Evolutionary conservation across 179 eudicot species (phyloP).

Genomic region (Gypsophila paniculata): DNA sequence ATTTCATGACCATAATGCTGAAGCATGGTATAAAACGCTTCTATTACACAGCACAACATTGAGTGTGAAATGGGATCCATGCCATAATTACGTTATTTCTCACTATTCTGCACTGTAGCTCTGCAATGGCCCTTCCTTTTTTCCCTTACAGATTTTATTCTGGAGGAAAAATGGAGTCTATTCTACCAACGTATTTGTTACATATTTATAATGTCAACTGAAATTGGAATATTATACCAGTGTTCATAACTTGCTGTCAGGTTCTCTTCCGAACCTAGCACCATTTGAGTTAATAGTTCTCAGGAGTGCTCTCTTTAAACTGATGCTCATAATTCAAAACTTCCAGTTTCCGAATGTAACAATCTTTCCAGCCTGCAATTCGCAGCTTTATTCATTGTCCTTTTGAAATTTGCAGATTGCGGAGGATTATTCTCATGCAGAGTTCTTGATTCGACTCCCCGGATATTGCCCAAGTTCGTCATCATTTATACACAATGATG

Average conservation of each 20-base stretch:
- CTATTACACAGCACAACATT: too few relatives aligned
- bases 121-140: neutral
- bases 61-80: too few relatives aligned
- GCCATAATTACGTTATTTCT: neutral
- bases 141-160: neutral
- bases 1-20: neutral
- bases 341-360: neutral
- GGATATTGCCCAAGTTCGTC: slow-evolving; percentile 98
- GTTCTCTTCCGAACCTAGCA: neutral
- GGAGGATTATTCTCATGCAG: slow-evolving; percentile 97
- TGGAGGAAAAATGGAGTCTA: neutral
- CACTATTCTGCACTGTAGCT: neutral
- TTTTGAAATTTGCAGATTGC: slow-evolving; percentile 60
- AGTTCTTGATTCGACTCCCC: slow-evolving; percentile 96
- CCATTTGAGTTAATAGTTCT: neutral
- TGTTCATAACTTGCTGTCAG: neutral
- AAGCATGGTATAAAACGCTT: too few relatives aligned
- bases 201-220: neutral
- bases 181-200: neutral
- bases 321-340: neutral
- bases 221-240: neutral
- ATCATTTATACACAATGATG: neutral
- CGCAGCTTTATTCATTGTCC: neutral
- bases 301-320: neutral
- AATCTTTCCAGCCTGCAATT: neutral